Conservation (phyloP, 805 yeast genomes). For the Wickerhamia fluorescens region DNA sequence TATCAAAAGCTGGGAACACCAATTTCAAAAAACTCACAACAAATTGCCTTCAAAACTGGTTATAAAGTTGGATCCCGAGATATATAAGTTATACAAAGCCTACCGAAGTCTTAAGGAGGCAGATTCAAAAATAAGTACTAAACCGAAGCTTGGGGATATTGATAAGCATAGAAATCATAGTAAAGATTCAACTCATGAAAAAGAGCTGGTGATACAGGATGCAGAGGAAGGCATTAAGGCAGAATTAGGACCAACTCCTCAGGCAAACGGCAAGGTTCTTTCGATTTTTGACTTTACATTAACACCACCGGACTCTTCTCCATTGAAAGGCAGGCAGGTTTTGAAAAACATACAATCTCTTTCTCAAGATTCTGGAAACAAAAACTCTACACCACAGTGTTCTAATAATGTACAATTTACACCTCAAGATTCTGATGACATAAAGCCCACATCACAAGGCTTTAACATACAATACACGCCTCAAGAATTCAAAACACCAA, state of each 20-base stretch:
- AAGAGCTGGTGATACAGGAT: slow-evolving; percentile 49
- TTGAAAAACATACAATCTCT: no score
- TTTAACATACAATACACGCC: no score
- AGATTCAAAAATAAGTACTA: slow-evolving; percentile 1
- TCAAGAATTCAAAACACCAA: slow-evolving; percentile 37
- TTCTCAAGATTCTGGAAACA: no score
- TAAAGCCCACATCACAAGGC: no score
- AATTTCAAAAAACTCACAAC: slow-evolving; percentile 19
- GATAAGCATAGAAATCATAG: neutral
- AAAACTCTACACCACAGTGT: no score
- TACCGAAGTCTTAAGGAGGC: slow-evolving; percentile 14
- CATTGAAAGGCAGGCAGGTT: no score
- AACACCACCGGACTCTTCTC: slow-evolving; percentile 40
- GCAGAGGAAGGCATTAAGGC: slow-evolving; percentile 5
- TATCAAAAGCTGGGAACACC: slow-evolving; percentile 36
- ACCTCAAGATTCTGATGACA: no score
- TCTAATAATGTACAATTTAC: no score
- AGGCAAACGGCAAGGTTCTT: slow-evolving; percentile 66
- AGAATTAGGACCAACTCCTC: slow-evolving; percentile 84
- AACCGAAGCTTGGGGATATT: slow-evolving; percentile 1
- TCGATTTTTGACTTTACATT: slow-evolving; percentile 58
- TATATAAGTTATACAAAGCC: slow-evolving; percentile 25
- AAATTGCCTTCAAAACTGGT: slow-evolving; percentile 28
- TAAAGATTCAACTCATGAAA: neutral
- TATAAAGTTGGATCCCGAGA: slow-evolving; percentile 21